Conservation (phyloP, 2,329 filamentous ascomycete species). For the Diplodia corticola region DNA sequence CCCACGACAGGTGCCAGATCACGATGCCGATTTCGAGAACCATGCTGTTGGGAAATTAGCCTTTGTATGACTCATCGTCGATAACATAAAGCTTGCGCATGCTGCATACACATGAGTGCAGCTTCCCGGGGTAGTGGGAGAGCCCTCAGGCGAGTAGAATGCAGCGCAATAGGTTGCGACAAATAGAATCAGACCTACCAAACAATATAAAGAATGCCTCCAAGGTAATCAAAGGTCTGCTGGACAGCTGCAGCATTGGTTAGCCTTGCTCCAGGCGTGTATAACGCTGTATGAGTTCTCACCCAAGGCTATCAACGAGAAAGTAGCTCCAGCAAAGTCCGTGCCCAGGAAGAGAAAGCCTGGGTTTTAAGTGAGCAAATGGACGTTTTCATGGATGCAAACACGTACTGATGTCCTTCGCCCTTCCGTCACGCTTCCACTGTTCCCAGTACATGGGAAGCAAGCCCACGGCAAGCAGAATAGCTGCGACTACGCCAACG, state of each 20-base stretch:
- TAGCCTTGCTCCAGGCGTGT: not conserved
- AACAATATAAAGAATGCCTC: constrained; percentile 61
- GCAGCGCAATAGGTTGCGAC: not conserved
- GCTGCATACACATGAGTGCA: not conserved
- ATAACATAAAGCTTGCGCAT: not conserved
- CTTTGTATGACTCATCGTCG: not conserved
- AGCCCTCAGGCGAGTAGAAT: not conserved
- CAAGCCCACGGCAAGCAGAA: constrained; percentile 58
- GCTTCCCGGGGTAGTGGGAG: not conserved
- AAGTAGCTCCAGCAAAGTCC: constrained; percentile 62
- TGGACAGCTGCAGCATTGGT: constrained; percentile 53
- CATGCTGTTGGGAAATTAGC: constrained; percentile 43
- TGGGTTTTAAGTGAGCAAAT: not conserved
- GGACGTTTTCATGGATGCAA: too few relatives aligned
- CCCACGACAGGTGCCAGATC: constrained; percentile 59
- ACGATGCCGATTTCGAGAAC: constrained; percentile 63
- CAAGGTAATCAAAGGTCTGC: constrained; percentile 61
- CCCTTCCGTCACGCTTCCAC: constrained; percentile 61
- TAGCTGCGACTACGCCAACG: constrained; percentile 59
- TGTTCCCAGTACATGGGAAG: constrained; percentile 63
- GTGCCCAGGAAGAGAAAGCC: constrained; percentile 60
- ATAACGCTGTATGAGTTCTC: constrained; percentile 27
- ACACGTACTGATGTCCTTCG: constrained; percentile 59
- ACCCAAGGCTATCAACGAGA: constrained; percentile 64
- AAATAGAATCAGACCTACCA: constrained; percentile 48